Conservation (phyloP, 495 filamentous ascomycete genomes). For the Podospora didyma region DNA sequence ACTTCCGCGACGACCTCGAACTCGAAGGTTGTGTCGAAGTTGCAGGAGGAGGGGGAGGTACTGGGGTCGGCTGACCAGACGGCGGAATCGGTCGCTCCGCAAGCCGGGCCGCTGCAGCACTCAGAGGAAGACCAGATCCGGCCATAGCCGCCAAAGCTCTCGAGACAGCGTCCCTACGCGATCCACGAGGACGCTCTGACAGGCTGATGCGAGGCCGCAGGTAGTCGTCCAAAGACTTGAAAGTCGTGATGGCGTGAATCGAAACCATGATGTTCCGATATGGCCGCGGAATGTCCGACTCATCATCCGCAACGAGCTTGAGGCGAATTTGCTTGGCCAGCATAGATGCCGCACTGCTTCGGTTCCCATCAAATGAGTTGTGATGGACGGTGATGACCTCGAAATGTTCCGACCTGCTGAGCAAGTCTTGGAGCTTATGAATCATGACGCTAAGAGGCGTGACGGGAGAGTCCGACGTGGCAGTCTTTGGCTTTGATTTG, state of each 20-base stretch:
- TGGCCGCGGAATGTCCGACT: constrained; percentile 75
- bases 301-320: constrained; percentile 84
- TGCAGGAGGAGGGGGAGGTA: constrained; percentile 25
- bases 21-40: constrained; percentile 34
- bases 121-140: constrained; percentile 56
- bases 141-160: constrained; percentile 74
- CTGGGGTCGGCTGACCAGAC: constrained; percentile 20
- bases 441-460: constrained; percentile 90
- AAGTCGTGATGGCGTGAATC: constrained; percentile 97
- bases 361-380: constrained; percentile 85
- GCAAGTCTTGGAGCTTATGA: constrained; percentile 89
- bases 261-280: constrained; percentile 96
- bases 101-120: constrained; percentile 40
- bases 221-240: constrained; percentile 96
- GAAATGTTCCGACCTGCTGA: constrained; percentile 96
- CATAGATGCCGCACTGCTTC: constrained; percentile 92
- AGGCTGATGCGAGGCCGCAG: constrained; percentile 83
- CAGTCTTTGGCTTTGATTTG: constrained; percentile 58
- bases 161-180: constrained; percentile 62
- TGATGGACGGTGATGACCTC: constrained; percentile 95
- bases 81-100: constrained; percentile 36
- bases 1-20: constrained; percentile 39
- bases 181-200: constrained; percentile 66
- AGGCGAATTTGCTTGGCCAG: constrained; percentile 92
- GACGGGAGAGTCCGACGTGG: constrained; percentile 58